Evolutionary conservation across 371 early-diverging fungal species (phyloP).

Genomic region (Pancytospora epiphaga): DNA sequence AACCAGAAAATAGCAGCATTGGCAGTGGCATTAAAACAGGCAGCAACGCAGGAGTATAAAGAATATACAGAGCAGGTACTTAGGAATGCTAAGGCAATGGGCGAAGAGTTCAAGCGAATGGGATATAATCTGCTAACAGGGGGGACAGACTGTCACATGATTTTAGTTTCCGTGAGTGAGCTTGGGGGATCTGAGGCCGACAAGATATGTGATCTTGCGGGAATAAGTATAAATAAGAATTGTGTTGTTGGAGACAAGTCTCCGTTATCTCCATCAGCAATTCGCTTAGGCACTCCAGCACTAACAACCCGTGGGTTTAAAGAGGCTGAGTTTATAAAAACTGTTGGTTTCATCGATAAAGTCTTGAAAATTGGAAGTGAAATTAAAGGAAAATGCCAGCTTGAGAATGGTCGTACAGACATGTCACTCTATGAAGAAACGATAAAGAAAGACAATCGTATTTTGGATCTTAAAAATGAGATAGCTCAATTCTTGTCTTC

Average conservation of each 20-base stretch:
- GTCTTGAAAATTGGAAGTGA: constrained; percentile 75
- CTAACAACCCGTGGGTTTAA: constrained; percentile 84
- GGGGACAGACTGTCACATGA: constrained; percentile 71
- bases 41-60: constrained; percentile 70
- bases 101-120: constrained; percentile 65
- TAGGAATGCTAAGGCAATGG: constrained; percentile 75
- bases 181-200: constrained; percentile 18
- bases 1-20: constrained; percentile 94
- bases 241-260: constrained; percentile 86
- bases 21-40: constrained; percentile 87
- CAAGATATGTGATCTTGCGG: constrained; percentile 79
- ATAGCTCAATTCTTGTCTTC: background rate
- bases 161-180: constrained; percentile 17
- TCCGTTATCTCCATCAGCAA: constrained; percentile 82
- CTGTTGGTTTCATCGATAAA: constrained; percentile 73
- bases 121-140: constrained; percentile 72
- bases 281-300: constrained; percentile 79
- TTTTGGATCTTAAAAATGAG: background rate
- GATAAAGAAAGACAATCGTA: background rate
- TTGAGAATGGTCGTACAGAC: constrained; percentile 58
- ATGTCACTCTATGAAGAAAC: background rate
- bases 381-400: constrained; percentile 67
- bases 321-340: constrained; percentile 71
- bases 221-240: constrained; percentile 93
- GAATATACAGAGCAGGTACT: constrained; percentile 78